Evolutionary conservation across 768 basidiomycete species (phyloP).

Genomic region (Psilocybe sp.): DNA sequence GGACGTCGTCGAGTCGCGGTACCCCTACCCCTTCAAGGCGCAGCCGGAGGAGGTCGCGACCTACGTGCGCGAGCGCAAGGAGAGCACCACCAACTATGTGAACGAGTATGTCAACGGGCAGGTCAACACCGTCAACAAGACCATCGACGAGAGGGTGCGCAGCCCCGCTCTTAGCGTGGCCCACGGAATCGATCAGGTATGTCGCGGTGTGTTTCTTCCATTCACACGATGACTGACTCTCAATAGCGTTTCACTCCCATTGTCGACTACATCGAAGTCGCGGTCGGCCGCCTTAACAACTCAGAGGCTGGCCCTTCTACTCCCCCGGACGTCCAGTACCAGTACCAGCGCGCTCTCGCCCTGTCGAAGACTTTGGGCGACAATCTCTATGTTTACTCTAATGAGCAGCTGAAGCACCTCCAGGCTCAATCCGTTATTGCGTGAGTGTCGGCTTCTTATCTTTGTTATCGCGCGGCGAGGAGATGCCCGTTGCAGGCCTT

Average conservation of each 20-base stretch:
- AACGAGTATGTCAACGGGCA: slow-evolving; percentile 24
- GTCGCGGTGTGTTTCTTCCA: slow-evolving; percentile 14
- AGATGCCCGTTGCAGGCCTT: too few relatives aligned
- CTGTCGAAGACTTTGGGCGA: slow-evolving; percentile 65
- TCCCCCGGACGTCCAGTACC: slow-evolving; percentile 59
- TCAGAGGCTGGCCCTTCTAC: slow-evolving; percentile 45
- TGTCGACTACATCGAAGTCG: slow-evolving; percentile 66
- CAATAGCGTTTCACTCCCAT: slow-evolving; percentile 67
- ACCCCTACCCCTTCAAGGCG: slow-evolving; percentile 74
- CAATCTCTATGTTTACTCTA: slow-evolving; percentile 62
- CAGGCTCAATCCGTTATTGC: slow-evolving; percentile 64
- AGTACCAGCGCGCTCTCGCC: slow-evolving; percentile 72
- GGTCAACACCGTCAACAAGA: slow-evolving; percentile 48
- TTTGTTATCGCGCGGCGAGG: neutral
- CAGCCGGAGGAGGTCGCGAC: slow-evolving; percentile 69
- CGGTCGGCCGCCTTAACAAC: slow-evolving; percentile 46
- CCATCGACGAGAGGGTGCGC: slow-evolving; percentile 63
- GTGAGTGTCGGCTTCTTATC: slow-evolving; percentile 35
- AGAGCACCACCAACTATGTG: slow-evolving; percentile 50
- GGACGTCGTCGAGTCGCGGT: slow-evolving; percentile 68
- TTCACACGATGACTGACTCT: neutral
- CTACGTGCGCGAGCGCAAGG: slow-evolving; percentile 54
- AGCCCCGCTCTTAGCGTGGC: slow-evolving; percentile 61
- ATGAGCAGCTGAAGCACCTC: slow-evolving; percentile 69
- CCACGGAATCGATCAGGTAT: slow-evolving; percentile 71